Conservation (phyloP, 2,329 filamentous ascomycete genomes). For the Thielaviopsis populi region DNA sequence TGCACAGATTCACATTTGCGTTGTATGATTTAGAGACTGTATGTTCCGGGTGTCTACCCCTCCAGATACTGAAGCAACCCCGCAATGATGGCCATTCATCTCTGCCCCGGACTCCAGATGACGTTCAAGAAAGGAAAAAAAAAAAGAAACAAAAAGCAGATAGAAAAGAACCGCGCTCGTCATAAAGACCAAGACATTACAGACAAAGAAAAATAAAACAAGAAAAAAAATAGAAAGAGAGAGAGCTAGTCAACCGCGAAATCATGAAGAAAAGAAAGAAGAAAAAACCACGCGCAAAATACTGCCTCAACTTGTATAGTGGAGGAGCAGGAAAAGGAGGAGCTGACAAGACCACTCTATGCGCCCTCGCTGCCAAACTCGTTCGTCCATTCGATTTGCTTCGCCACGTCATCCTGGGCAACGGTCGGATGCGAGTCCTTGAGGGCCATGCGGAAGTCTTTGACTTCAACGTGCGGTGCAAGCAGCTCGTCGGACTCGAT, state of each 20-base stretch:
- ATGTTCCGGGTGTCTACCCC: too few species aligned
- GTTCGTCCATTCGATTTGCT: slow-evolving; percentile 83
- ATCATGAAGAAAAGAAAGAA: not conserved
- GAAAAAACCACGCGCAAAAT: not conserved
- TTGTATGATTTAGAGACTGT: too few species aligned
- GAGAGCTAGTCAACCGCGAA: not conserved
- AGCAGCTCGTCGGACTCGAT: slow-evolving; percentile 71
- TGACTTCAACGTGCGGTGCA: slow-evolving; percentile 72
- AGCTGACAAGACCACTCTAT: slow-evolving; percentile 20
- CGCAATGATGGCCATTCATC: not conserved
- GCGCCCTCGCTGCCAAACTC: slow-evolving; percentile 89
- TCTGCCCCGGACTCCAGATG: not conserved
- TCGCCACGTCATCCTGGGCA: slow-evolving; percentile 66
- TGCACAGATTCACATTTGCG: too few species aligned
- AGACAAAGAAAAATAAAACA: not conserved
- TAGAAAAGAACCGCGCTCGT: not conserved
- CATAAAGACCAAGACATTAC: not conserved
- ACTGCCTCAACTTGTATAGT: too few species aligned
- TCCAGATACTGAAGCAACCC: not conserved
- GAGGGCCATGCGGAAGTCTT: slow-evolving; percentile 88
- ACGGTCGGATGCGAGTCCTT: slow-evolving; percentile 82
- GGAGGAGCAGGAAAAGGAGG: too few species aligned
- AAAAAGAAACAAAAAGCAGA: not conserved
- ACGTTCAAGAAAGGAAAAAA: slow-evolving; percentile 5
- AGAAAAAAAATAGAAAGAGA: not conserved